Base-by-base conservation (phyloP, 805 yeast species). In the Candida boidinii region DNA sequence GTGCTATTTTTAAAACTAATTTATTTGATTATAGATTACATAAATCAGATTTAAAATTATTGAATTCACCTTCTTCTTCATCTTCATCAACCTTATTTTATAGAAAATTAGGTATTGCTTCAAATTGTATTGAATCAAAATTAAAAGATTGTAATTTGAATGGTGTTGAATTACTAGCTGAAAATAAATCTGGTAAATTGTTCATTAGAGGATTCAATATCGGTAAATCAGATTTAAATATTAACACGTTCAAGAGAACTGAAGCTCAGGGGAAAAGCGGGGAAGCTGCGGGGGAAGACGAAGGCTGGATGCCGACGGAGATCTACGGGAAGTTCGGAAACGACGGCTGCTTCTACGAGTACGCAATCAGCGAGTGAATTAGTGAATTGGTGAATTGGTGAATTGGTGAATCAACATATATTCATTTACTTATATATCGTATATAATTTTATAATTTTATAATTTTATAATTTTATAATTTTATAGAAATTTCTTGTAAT, bases 311-410 rank as follows among this genome's bases (percentile, higher is more conserved):
- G 56, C 54, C 59, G 9, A 59, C 70, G 4, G 69, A 68, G 5
- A 57, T 76, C 0, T 46, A 42, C 23, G 87, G 85, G 0, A 60
- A 62, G 23, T 78, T 79, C 67, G 88, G 86, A 11, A 60, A 53
- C 19, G 90, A 81, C 52, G 88, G 88, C 2, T 79, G 88, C 48
- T 65, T 81, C 37, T 81, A 80, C 49, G 65, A 63, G n/a, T n/a
- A n/a, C n/a, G n/a, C n/a, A n/a, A n/a, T n/a, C n/a, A n/a, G n/a
- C n/a, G n/a, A n/a, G n/a, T n/a, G n/a, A n/a, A n/a, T n/a, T n/a
- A n/a, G n/a, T n/a, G n/a, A n/a, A n/a, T n/a, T n/a, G n/a, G n/a
- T n/a, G n/a, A n/a, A n/a, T n/a, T n/a, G n/a, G n/a, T n/a, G n/a
- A n/a, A n/a, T n/a, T n/a, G n/a, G n/a, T n/a, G n/a, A n/a, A n/a